A percentile compares a stretch with the other conserved stretches of the same genome.
phyloP scores from a whole-genome alignment of 2,329 filamentous ascomycete species.

The Fusarium sp. region DNA sequence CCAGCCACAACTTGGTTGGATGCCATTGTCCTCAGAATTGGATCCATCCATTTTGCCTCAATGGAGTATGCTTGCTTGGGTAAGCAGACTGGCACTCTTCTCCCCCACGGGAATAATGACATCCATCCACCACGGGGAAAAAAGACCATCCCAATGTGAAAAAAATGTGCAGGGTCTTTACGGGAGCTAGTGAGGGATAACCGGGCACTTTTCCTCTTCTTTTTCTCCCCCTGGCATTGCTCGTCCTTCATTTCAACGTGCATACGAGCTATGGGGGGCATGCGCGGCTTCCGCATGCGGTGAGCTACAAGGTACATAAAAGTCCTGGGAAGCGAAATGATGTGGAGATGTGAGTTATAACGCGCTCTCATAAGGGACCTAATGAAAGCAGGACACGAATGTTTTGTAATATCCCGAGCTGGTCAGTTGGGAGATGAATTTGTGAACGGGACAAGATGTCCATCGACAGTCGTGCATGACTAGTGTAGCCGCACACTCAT shows the following conservation, averaged over 20 bases:
- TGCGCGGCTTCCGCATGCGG: slow-evolving; percentile 32
- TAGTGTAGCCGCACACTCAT: slow-evolving; percentile 9
- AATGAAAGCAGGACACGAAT: slow-evolving; percentile 19
- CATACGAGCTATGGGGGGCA: slow-evolving; percentile 36
- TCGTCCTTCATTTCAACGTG: slow-evolving; percentile 40
- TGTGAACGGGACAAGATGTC: slow-evolving; percentile 25
- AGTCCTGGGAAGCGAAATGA: slow-evolving; percentile 37
- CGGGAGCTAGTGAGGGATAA: slow-evolving; percentile 20
- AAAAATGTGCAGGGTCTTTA: slow-evolving; percentile 21
- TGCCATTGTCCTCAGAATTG: slow-evolving; percentile 1
- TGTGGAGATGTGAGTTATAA: slow-evolving; percentile 32
- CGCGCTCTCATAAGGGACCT: slow-evolving; percentile 11
- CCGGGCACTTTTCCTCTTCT: neutral
- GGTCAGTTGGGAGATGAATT: neutral
- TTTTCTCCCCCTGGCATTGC: slow-evolving; percentile 9
- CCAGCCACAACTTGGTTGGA: slow-evolving; percentile 26
- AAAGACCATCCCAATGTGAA: neutral
- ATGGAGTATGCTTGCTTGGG: neutral
- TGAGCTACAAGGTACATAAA: slow-evolving; percentile 36
- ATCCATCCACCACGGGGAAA: neutral
- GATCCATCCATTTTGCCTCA: neutral
- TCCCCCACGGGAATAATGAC: slow-evolving; percentile 11
- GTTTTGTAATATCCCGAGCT: neutral
- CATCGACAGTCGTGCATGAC: slow-evolving; percentile 31
- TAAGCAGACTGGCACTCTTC: neutral